phyloP scores from a whole-genome alignment of 768 basidiomycete genomes.

The Crassisporium funariophilum region DNA sequence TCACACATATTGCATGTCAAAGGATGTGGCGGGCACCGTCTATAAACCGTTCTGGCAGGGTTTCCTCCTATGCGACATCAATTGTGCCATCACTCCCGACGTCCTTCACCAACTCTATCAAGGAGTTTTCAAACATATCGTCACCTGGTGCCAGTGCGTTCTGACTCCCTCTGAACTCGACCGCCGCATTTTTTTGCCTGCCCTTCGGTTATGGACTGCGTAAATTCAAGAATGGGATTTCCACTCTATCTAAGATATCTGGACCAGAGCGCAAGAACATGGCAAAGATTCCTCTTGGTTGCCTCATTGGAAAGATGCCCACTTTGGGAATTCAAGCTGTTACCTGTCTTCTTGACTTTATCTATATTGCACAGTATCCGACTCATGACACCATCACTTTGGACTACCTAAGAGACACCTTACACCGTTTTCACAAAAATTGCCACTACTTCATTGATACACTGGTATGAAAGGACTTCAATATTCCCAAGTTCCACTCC shows the following conservation, averaged over 20 bases:
- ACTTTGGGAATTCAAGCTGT: too few species aligned
- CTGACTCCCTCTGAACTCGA: slow-evolving; percentile 17
- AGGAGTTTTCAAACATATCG: too few species aligned
- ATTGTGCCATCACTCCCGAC: slow-evolving; percentile 43
- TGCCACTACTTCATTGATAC: too few species aligned
- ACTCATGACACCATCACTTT: slow-evolving; percentile 15
- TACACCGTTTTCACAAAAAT: too few species aligned
- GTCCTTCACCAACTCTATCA: slow-evolving; percentile 52
- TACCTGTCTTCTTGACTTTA: slow-evolving; percentile 21
- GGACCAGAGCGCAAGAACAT: too few species aligned
- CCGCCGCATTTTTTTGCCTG: slow-evolving; percentile 10
- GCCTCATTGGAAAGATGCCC: slow-evolving; percentile 6
- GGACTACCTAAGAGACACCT: too few species aligned
- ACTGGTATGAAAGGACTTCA: slow-evolving; percentile 29
- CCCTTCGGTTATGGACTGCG: slow-evolving; percentile 9
- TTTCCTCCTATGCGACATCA: slow-evolving; percentile 33
- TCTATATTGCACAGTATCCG: slow-evolving; percentile 16
- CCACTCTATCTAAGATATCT: too few species aligned
- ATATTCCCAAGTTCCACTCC: slow-evolving; percentile 39
- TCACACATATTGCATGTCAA: not conserved
- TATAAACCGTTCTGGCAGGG: not conserved
- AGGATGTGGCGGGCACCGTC: not conserved
- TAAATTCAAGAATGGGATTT: too few species aligned
- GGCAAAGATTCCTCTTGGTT: too few species aligned
- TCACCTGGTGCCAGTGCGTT: too few species aligned